phyloP scores from a whole-genome alignment of 805 yeast species.

The Teunomyces funiuensis region DNA sequence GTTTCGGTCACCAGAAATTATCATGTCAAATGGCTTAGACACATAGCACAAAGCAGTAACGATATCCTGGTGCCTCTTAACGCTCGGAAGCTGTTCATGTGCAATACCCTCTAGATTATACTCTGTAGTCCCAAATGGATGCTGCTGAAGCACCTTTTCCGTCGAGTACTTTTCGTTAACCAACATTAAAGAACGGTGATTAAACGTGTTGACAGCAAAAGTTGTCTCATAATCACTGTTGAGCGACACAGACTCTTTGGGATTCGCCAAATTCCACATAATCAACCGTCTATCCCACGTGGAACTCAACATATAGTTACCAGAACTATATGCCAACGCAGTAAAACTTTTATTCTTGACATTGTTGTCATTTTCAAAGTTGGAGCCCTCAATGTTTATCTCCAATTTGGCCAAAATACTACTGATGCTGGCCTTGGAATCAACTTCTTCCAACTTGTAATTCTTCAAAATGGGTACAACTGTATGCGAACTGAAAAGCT shows the following conservation, averaged over 20 bases:
- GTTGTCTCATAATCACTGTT: constrained; percentile 17
- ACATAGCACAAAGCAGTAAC: constrained; percentile 50
- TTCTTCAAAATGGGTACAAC: constrained; percentile 20
- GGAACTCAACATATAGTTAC: constrained; percentile 20
- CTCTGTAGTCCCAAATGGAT: constrained; percentile 1
- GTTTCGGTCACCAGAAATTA: constrained; percentile 64
- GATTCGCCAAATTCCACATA: constrained; percentile 26
- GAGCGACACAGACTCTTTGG: constrained; percentile 17
- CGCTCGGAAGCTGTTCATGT: constrained; percentile 43
- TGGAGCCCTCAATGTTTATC: constrained; percentile 17
- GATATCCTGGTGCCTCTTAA: constrained; percentile 49
- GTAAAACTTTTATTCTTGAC: constrained; percentile 13
- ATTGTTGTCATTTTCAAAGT: constrained; percentile 5
- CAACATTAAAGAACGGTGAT: constrained; percentile 38
- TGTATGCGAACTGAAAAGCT: constrained; percentile 23
- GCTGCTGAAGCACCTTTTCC: neutral
- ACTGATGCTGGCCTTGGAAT: constrained; percentile 16
- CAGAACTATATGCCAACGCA: constrained; percentile 9
- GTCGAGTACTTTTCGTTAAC: constrained; percentile 37
- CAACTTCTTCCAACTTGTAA: constrained; percentile 24
- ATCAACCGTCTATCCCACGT: constrained; percentile 28
- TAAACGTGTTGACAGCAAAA: constrained; percentile 16
- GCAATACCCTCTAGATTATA: constrained; percentile 15
- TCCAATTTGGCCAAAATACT: constrained; percentile 18
- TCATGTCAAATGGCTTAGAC: constrained; percentile 54